Percentiles rank a stretch among this genome's conserved stretches.
Conservation (phyloP, 805 yeast species). For the Hanseniaspora mollemarum region DNA sequence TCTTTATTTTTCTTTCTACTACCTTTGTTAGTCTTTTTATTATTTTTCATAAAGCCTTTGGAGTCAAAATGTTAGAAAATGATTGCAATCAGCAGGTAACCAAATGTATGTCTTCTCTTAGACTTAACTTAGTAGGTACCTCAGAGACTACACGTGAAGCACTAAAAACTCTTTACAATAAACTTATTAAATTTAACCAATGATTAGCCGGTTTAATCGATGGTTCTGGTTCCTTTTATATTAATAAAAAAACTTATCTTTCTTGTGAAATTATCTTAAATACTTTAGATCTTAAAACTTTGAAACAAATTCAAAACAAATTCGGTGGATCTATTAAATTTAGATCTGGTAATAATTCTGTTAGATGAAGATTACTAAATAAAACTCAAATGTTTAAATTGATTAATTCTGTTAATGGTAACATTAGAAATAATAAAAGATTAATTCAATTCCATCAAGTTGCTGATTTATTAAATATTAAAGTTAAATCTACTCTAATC, state of each 20-base stretch:
- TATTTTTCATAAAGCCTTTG: not conserved
- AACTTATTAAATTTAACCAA: not conserved
- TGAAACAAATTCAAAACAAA: conserved; percentile 12
- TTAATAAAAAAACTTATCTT: not conserved
- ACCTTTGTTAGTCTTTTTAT: not conserved
- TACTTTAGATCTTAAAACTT: conserved; percentile 8
- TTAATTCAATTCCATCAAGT: conserved; percentile 4
- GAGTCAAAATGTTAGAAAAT: not conserved
- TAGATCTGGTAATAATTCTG: conserved; percentile 8
- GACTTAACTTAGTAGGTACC: not conserved
- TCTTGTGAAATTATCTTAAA: not conserved
- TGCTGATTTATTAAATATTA: not conserved
- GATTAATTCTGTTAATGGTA: conserved; percentile 13
- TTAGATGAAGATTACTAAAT: conserved; percentile 14
- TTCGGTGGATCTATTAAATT: conserved; percentile 9
- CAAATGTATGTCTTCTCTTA: not conserved
- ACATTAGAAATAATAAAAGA: conserved; percentile 13
- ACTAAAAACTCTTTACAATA: not conserved
- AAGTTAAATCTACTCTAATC: not conserved
- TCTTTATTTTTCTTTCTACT: not conserved
- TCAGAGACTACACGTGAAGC: conserved; percentile 12
- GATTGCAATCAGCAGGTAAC: conserved; percentile 7
- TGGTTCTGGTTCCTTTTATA: not conserved
- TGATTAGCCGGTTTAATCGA: not conserved
- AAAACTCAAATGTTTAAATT: conserved; percentile 9